Conservation (phyloP, 495 filamentous ascomycete species). For the Xylaria sp. region DNA sequence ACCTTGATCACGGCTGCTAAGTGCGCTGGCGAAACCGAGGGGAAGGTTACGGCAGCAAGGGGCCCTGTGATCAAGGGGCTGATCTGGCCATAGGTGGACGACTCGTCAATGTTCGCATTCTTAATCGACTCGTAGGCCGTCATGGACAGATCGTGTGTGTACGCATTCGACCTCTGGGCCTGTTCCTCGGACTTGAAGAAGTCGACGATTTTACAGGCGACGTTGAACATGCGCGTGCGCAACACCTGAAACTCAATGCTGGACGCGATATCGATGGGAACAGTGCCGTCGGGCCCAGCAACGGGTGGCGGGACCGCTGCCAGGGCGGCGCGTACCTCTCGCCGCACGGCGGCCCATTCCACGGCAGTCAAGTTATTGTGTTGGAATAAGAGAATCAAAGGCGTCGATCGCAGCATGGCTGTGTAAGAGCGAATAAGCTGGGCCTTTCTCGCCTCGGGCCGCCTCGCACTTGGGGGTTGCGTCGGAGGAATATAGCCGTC, state of each 20-base stretch:
- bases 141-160: constrained; percentile 78
- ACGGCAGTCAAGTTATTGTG: constrained; percentile 91
- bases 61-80: constrained; percentile 82
- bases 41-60: constrained; percentile 79
- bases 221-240: constrained; percentile 85
- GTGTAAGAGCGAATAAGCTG: constrained; percentile 94
- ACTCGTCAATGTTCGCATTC: constrained; percentile 59
- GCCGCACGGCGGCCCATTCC: constrained; percentile 87
- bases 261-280: constrained; percentile 44
- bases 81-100: constrained; percentile 61
- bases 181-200: constrained; percentile 74
- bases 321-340: constrained; percentile 77
- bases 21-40: constrained; percentile 80
- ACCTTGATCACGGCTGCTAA: constrained; percentile 78
- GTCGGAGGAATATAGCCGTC: constrained; percentile 66
- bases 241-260: constrained; percentile 79
- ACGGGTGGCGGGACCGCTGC: constrained; percentile 57
- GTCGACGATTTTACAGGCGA: constrained; percentile 83
- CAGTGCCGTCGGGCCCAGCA: constrained; percentile 27
- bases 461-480: constrained; percentile 88
- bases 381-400: constrained; percentile 91
- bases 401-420: constrained; percentile 86
- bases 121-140: constrained; percentile 67
- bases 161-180: constrained; percentile 53
- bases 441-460: constrained; percentile 87